phyloP scores from a whole-genome alignment of 2,329 filamentous ascomycete species.

The Beauveria australis region DNA sequence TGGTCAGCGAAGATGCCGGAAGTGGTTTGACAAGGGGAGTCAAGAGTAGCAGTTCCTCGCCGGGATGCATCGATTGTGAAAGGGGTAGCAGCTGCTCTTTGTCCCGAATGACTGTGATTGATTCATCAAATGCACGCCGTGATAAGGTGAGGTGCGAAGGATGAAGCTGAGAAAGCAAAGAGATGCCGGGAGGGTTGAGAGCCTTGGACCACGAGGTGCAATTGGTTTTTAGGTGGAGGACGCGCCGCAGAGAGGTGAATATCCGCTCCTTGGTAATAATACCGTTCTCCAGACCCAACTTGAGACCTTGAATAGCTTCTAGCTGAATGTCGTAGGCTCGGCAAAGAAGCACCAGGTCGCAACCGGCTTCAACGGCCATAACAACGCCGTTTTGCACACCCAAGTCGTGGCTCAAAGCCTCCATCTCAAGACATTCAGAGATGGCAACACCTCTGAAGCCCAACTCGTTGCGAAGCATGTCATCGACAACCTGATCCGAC shows the following conservation, averaged over 20 bases:
- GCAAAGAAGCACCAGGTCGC: constrained; percentile 83
- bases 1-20: constrained; percentile 79
- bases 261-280: constrained; percentile 78
- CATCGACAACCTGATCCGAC: constrained; percentile 87
- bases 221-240: constrained; percentile 71
- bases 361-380: constrained; percentile 95
- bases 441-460: constrained; percentile 89
- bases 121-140: constrained; percentile 79
- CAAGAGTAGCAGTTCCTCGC: constrained; percentile 81
- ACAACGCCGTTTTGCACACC: constrained; percentile 95
- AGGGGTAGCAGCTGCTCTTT: constrained; percentile 79
- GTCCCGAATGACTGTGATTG: constrained; percentile 87
- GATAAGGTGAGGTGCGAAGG: constrained; percentile 75
- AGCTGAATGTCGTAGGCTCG: constrained; percentile 81
- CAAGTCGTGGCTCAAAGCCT: constrained; percentile 88
- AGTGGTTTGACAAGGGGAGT: constrained; percentile 86
- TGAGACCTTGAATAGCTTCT: constrained; percentile 84
- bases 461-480: constrained; percentile 77
- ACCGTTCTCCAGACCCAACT: constrained; percentile 80
- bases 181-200: constrained; percentile 74
- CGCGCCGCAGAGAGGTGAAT: constrained; percentile 68
- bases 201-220: constrained; percentile 90
- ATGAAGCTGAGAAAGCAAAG: constrained; percentile 70
- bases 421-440: constrained; percentile 95
- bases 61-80: constrained; percentile 69